A percentile compares a stretch with the other conserved stretches of the same genome.
Conservation (phyloP, 2,329 filamentous ascomycete species). For the Fusarium devonianum region DNA sequence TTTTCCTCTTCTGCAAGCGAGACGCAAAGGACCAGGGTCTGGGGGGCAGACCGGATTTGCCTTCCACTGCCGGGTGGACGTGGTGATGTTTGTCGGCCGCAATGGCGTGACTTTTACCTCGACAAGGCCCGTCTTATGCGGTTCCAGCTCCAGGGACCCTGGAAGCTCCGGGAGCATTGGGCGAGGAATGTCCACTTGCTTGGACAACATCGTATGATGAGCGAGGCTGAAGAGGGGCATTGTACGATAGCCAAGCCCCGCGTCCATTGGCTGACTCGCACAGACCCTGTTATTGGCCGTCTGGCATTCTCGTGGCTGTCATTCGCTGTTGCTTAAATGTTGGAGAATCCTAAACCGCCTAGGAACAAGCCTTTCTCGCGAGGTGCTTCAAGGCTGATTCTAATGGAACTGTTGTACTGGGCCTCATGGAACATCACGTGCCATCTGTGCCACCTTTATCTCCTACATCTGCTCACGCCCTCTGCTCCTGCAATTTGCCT, state of each 20-base stretch:
- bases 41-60: constrained; percentile 23
- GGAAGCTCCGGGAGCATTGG: constrained; percentile 32
- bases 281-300: constrained; percentile 24
- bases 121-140: constrained; percentile 35
- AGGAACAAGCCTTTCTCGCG: no score
- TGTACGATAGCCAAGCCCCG: constrained; percentile 41
- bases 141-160: constrained; percentile 38
- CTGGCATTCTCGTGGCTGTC: constrained; percentile 12
- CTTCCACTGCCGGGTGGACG: constrained; percentile 36
- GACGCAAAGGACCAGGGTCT: constrained; percentile 15
- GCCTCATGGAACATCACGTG: no score
- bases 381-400: constrained; percentile 21
- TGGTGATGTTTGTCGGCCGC: constrained; percentile 41
- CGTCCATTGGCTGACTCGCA: constrained; percentile 34
- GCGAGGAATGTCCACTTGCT: constrained; percentile 38
- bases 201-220: constrained; percentile 49
- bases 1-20: constrained; percentile 21
- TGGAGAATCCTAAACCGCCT: constrained; percentile 15
- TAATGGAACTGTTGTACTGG: no score
- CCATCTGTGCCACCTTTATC: no score
- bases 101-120: constrained; percentile 44
- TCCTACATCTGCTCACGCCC: neutral
- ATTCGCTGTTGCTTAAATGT: constrained; percentile 21
- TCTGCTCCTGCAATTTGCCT: constrained; percentile 16
- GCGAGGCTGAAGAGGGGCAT: constrained; percentile 48